Percentiles rank a stretch among this genome's conserved stretches.
phyloP scores from a whole-genome alignment of 2,329 filamentous ascomycete genomes.

The Aspergillus tamarii region DNA sequence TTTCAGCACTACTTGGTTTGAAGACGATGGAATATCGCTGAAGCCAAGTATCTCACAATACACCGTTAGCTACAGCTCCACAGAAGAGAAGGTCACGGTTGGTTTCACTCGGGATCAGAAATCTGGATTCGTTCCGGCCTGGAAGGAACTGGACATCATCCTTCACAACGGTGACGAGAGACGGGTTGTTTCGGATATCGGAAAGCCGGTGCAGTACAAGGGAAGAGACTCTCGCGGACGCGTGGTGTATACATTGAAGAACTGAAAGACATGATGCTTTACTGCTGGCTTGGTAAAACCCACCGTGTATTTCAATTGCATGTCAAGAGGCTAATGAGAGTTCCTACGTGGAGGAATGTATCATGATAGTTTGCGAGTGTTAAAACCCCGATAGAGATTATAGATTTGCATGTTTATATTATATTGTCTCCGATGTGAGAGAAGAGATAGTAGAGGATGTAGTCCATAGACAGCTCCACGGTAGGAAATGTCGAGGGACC shows the following conservation, averaged over 20 bases:
- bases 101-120: conserved; percentile 43
- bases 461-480: too few relatives aligned
- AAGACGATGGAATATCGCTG: conserved; percentile 61
- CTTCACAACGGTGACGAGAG: conserved; percentile 56
- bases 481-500: too few relatives aligned
- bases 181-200: conserved; percentile 38
- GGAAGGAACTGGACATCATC: conserved; percentile 55
- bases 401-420: too few relatives aligned
- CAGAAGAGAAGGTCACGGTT: conserved; percentile 49
- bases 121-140: conserved; percentile 52
- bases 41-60: conserved; percentile 47
- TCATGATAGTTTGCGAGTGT: too few relatives aligned
- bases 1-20: conserved; percentile 54
- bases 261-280: background rate
- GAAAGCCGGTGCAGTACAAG: conserved; percentile 33
- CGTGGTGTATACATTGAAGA: conserved; percentile 34
- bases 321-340: too few relatives aligned
- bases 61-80: conserved; percentile 49
- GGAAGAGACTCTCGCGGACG: conserved; percentile 32
- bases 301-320: too few relatives aligned
- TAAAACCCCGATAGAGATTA: too few relatives aligned
- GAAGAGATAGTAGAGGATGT: too few relatives aligned
- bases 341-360: too few relatives aligned
- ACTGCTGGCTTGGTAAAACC: too few relatives aligned
- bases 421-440: too few relatives aligned